These are phyloP conservation scores for Hypoxylon cercidicola DNA, from an alignment of 495 filamentous ascomycete species.

Conservation along the genomic window DNA sequence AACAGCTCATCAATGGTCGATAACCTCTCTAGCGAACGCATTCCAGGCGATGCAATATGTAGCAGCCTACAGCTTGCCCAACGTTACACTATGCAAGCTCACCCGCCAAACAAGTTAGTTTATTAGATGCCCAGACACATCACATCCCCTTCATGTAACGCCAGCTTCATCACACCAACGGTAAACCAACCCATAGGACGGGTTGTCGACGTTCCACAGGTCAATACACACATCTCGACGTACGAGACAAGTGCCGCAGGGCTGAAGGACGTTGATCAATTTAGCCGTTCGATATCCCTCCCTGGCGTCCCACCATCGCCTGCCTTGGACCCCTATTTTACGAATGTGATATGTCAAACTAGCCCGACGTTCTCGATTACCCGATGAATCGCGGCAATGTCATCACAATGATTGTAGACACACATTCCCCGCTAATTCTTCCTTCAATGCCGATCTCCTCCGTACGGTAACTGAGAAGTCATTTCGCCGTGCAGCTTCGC, in stretches of 20 bases:
- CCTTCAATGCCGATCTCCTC: background rate
- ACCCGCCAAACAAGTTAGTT: slow-evolving; percentile 12
- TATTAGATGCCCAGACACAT: slow-evolving; percentile 16
- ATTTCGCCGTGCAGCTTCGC: slow-evolving; percentile 19
- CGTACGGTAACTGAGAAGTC: background rate
- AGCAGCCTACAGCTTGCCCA: slow-evolving; percentile 25
- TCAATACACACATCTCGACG: slow-evolving; percentile 3
- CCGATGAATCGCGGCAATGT: background rate
- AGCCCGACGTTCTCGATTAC: slow-evolving; percentile 8
- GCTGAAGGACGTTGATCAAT: slow-evolving; percentile 18
- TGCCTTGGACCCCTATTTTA: slow-evolving; percentile 2
- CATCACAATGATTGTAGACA: slow-evolving; percentile 2
- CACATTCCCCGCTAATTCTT: background rate
- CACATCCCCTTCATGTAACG: slow-evolving; percentile 22
- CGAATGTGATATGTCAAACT: slow-evolving; percentile 24
- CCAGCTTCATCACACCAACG: slow-evolving; percentile 16
- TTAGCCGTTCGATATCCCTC: slow-evolving; percentile 27
- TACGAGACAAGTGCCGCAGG: slow-evolving; percentile 1
- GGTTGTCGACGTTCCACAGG: slow-evolving; percentile 19
- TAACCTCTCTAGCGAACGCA: slow-evolving; percentile 18
- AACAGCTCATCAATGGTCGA: slow-evolving; percentile 19
- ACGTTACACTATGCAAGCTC: slow-evolving; percentile 34
- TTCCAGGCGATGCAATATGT: slow-evolving; percentile 32
- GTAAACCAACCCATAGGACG: slow-evolving; percentile 26
- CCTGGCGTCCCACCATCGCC: background rate